Conservation (phyloP, 2,329 filamentous ascomycete species). For the Leptographium radiaticola region DNA sequence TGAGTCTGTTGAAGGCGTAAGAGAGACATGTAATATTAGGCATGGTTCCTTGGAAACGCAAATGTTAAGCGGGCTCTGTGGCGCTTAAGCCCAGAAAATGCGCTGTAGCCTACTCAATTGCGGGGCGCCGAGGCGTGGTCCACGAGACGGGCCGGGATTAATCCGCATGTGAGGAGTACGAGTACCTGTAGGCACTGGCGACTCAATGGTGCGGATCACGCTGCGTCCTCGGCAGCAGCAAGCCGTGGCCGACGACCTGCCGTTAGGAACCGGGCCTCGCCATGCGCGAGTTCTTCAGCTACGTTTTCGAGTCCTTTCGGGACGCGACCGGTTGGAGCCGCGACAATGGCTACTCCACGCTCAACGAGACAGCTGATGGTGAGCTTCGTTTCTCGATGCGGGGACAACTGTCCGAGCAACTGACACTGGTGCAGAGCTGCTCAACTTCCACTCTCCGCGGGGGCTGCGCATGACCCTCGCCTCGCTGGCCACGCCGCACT, state of each 20-base stretch:
- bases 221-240: neutral
- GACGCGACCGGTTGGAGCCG: constrained; percentile 76
- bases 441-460: constrained; percentile 77
- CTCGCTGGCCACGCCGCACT: constrained; percentile 82
- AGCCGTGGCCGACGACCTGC: neutral
- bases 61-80: no score
- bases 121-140: no score
- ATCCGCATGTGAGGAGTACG: no score
- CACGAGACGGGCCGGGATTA: no score
- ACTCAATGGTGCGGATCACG: no score
- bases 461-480: constrained; percentile 80
- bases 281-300: constrained; percentile 97
- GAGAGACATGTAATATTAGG: no score
- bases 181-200: no score
- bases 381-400: constrained; percentile 13
- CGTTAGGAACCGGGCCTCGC: constrained; percentile 9
- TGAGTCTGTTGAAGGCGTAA: no score
- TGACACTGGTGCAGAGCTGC: constrained; percentile 44
- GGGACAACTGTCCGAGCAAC: neutral
- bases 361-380: constrained; percentile 77
- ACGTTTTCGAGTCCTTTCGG: constrained; percentile 85
- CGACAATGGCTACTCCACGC: constrained; percentile 80
- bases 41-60: no score
- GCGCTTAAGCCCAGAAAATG: no score
- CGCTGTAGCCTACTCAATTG: no score